phyloP scores from a whole-genome alignment of 306 rosid genomes.

The Cicer bijugum region DNA sequence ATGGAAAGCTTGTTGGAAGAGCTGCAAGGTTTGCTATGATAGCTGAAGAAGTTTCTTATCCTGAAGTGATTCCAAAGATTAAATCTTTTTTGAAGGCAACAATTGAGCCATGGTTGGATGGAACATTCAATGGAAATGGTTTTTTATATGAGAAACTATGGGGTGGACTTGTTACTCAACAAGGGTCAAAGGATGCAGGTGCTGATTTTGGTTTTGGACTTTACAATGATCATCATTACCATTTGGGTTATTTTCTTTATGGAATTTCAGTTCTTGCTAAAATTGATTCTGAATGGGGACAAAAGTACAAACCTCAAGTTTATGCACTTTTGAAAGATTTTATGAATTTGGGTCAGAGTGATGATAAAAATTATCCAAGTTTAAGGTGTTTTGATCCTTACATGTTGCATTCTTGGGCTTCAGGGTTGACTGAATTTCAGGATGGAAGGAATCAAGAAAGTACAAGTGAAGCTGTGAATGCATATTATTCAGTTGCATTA shows the following conservation, averaged over 20 bases:
- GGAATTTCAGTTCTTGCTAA: slow-evolving; percentile 83
- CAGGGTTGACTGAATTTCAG: slow-evolving; percentile 77
- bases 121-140: slow-evolving; percentile 74
- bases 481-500: slow-evolving; percentile 74
- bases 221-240: slow-evolving; percentile 87
- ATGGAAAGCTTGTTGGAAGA: slow-evolving; percentile 74
- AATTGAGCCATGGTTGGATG: slow-evolving; percentile 87
- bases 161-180: slow-evolving; percentile 81
- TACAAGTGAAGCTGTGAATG: slow-evolving; percentile 87
- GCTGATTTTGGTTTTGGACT: slow-evolving; percentile 90
- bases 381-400: slow-evolving; percentile 78
- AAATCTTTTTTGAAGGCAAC: slow-evolving; percentile 62
- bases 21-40: slow-evolving; percentile 90
- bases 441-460: slow-evolving; percentile 93
- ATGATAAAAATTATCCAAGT: slow-evolving; percentile 56
- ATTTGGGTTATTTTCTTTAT: slow-evolving; percentile 83
- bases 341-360: slow-evolving; percentile 60
- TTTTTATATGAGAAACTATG: slow-evolving; percentile 73
- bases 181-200: slow-evolving; percentile 64
- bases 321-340: slow-evolving; percentile 72
- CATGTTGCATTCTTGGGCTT: slow-evolving; percentile 87
- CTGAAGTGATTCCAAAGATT: slow-evolving; percentile 58
- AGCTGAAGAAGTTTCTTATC: slow-evolving; percentile 73
- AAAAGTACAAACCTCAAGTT: slow-evolving; percentile 67
- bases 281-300: slow-evolving; percentile 82